Percentiles rank a stretch among this genome's conserved stretches.
These are phyloP conservation scores for Backusella macrospora DNA, from an alignment of 192 early-diverging fungal species.

Conservation along the genomic window DNA sequence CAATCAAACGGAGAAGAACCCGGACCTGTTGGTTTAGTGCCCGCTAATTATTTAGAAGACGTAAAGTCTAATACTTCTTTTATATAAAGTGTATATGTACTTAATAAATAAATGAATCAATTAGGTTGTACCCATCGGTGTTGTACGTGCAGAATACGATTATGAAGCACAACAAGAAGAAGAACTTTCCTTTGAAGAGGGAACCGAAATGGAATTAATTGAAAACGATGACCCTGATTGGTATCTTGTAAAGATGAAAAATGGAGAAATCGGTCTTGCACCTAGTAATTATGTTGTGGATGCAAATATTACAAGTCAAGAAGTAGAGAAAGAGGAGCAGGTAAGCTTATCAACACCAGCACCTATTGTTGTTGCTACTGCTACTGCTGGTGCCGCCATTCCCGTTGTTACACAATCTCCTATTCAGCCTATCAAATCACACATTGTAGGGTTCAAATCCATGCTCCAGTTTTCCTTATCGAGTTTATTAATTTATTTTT, in stretches of 20 bases:
- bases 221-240: conserved; percentile 91
- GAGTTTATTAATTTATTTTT: conserved; percentile 11
- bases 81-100: background rate
- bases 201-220: conserved; percentile 71
- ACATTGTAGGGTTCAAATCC: conserved; percentile 9
- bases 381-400: background rate
- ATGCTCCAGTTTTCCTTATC: conserved; percentile 12
- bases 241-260: conserved; percentile 76
- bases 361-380: background rate
- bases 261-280: conserved; percentile 78
- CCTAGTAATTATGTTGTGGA: conserved; percentile 85
- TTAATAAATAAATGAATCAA: background rate
- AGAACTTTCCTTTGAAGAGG: conserved; percentile 82
- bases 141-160: conserved; percentile 74
- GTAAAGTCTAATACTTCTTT: conserved; percentile 17
- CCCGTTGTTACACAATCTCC: conserved; percentile 2
- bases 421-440: conserved; percentile 14
- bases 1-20: conserved; percentile 46
- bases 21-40: conserved; percentile 79
- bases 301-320: conserved; percentile 8
- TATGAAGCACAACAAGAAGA: conserved; percentile 86
- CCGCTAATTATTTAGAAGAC: conserved; percentile 85
- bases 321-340: background rate
- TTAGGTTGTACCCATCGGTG: conserved; percentile 60
- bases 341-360: background rate